phyloP scores from a whole-genome alignment of 129 eudicot genomes.

The Solidago caesia region DNA sequence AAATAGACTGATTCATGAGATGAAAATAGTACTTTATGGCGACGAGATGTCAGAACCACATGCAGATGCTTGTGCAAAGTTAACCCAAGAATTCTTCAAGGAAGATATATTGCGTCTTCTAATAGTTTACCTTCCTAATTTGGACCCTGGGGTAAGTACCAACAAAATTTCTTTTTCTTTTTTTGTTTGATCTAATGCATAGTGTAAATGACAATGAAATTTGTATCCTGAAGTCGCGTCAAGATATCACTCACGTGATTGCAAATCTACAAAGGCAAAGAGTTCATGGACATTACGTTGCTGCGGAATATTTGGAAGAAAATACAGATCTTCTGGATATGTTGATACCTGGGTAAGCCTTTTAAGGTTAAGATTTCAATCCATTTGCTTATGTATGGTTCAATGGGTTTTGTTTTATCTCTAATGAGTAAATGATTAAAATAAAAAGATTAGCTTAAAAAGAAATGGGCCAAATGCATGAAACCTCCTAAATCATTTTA shows the following conservation, averaged over 20 bases:
- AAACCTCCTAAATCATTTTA: background rate
- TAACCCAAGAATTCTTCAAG: conserved; percentile 52
- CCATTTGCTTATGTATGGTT: no score
- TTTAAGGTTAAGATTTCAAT: background rate
- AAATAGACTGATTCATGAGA: conserved; percentile 44
- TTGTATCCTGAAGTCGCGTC: conserved; percentile 40
- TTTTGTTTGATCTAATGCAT: background rate
- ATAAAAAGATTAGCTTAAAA: no score
- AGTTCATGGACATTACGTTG: conserved; percentile 40
- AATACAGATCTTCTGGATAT: conserved; percentile 43
- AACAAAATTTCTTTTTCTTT: background rate
- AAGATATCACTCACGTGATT: conserved; percentile 53
- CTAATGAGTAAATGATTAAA: no score
- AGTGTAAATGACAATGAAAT: conserved; percentile 13
- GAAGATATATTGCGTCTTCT: conserved; percentile 48
- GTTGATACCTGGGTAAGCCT: conserved; percentile 48
- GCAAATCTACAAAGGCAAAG: conserved; percentile 55
- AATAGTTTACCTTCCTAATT: conserved; percentile 38
- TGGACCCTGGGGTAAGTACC: conserved; percentile 46
- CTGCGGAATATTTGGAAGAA: conserved; percentile 47
- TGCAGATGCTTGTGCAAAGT: conserved; percentile 46
- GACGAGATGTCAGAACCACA: conserved; percentile 46
- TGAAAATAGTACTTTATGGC: conserved; percentile 55
- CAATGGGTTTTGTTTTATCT: no score
- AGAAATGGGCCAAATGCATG: background rate